Base-by-base conservation (phyloP, 176 grass and related monocot species). In the Sorghum bicolor region DNA sequence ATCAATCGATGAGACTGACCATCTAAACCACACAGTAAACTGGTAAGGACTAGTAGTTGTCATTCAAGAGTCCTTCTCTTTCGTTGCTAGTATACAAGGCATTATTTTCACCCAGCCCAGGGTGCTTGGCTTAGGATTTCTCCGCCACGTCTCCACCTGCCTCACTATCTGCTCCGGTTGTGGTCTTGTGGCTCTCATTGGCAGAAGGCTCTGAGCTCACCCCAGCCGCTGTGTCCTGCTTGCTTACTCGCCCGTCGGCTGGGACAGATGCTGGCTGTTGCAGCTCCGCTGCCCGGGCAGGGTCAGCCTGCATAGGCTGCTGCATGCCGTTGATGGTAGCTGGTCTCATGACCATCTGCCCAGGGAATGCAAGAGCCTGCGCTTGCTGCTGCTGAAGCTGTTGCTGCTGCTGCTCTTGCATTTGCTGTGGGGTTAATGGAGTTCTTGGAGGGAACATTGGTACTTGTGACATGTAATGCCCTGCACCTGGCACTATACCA, bases 381-480 rank as follows among this genome's bases (percentile, higher is more conserved):
- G 77, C 85, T 87, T 94, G 92, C 55, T 94, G 92, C 80, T 94
- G 89, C 76, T 91, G 89, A 41, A 91, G 79, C 57, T 93, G 91
- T 64, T 91, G 85, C 55, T 47, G 87, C 74, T 93, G 91, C 78
- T 94, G 94, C 78, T 92, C 91, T 88, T 67, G 92, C 92, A 82
- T 86, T 87, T 94, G 92, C 45, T 94, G 94, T 11, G 92, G 94
- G 45, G 82, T 95, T 76, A 93, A 66, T 25, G 93, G 90, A 33
- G 87, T 87, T 86, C 96, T 89, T 79, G 96, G 90, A 76, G 93
- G 93, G 79, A 99, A 91, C 75, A 90, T 89, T 11, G 88, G 87
- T 83, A 84, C 80, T 48, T 91, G 94, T 5, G 90, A 92, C 91
- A 97, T 91, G 81, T 90, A 94, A 70, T 87, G 87, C 58, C 90